Evolutionary conservation across 2,329 filamentous ascomycete species (phyloP), one percentile per base, ranked within the genome.

Genomic region (Sporothrix dimorphospora): DNA sequence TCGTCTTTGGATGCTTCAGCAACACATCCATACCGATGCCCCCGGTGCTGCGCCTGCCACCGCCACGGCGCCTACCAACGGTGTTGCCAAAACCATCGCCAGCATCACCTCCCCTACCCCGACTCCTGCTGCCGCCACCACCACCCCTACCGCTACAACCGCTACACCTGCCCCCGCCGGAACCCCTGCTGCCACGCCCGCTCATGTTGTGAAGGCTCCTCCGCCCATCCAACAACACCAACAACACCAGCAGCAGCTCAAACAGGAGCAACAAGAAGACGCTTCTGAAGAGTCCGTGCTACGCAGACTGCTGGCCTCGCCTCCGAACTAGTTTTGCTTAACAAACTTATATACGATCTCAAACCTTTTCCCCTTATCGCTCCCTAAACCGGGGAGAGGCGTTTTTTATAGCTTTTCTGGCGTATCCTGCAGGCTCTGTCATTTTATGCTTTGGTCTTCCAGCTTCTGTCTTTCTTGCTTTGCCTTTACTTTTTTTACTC

Each of bases 211-310:
- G 14, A 66, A 66, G 65, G 45, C 16, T 11, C 61, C 70, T 9
- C 53, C 55, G 21, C 51, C 63, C 1, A 47, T 45, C 21, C 30
- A 53, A 1, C 70, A 51, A 4, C 70, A 66, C 21, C 38, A 61
- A 2, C 57, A 19, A 34, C 34, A 61, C 45, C 70, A 71, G 63
- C 47, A 34, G 4, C 51, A 69, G 11, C 63, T 12, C 12, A 68
- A 68, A 51, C 49, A 67, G 38, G 40, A 53, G 8, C 42, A 72
- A 16, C 42, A 59, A n/a, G 71, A 72, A 19, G 71, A 72, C 4
- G 71, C 71, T 3, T 72, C 71, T 11, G 71, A 72, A 63, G 71
- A 72, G 16, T 69, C 71, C 16, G 71, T 72, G 5, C 45, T 72
- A 21, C 65, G 65, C 1, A 16, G 71, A 40, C 51, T 72, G 2